Conservation (phyloP, 306 rosid species). For the Malus asiatica region DNA sequence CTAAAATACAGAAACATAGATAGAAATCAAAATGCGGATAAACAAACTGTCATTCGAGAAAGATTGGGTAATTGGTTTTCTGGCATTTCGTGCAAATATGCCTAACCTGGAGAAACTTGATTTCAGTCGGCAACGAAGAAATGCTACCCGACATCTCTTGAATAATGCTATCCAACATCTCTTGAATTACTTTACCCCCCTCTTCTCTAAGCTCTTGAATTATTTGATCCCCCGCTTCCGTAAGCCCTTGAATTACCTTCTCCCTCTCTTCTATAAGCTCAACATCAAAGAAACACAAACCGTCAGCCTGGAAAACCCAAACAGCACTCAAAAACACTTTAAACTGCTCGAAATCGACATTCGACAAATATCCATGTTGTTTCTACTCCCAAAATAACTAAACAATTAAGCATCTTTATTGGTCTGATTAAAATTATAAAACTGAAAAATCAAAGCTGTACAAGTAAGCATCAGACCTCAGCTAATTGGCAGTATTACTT, state of each 20-base stretch:
- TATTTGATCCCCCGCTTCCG: too few relatives aligned
- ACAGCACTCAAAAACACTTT: conserved; percentile 1
- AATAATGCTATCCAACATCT: too few relatives aligned
- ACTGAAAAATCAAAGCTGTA: not conserved
- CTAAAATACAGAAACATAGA: conserved; percentile 24
- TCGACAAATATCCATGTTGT: too few relatives aligned
- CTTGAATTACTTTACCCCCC: conserved; percentile 42
- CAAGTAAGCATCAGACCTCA: not conserved
- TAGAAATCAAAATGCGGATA: not conserved
- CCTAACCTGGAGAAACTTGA: conserved; percentile 72
- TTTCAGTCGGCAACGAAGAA: conserved; percentile 49
- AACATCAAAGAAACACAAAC: not conserved
- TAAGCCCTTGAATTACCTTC: too few relatives aligned
- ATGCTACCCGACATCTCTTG: conserved; percentile 18
- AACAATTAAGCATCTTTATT: not conserved
- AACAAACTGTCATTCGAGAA: not conserved
- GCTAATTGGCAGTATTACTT: too few relatives aligned
- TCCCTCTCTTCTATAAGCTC: conserved; percentile 49
- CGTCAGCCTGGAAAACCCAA: conserved; percentile 18
- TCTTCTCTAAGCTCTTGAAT: conserved; percentile 39
- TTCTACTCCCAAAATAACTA: not conserved
- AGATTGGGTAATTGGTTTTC: not conserved
- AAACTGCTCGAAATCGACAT: not conserved
- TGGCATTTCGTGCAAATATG: not conserved
- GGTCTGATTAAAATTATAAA: not conserved